Evolutionary conservation across 2,329 filamentous ascomycete genomes (phyloP), one percentile per base, ranked within the genome.

Genomic region (Laburnicola sp.): DNA sequence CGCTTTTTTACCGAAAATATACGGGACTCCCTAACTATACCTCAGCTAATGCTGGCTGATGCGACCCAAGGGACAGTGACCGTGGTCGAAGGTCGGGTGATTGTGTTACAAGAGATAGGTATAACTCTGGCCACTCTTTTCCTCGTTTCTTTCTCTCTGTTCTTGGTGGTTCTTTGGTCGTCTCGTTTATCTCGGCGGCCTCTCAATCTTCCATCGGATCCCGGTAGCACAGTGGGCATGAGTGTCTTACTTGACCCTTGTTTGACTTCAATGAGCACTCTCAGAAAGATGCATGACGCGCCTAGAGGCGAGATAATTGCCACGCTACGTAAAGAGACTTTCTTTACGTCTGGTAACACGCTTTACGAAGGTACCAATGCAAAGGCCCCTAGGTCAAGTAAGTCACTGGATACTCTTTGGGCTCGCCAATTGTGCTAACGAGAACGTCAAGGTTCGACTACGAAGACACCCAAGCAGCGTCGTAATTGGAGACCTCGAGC

Each of bases 1-100:
- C 54, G 62, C 3, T 53, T 63, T 23, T 59, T 62, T 4, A 51
- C 45, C 11, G 58, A 65, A 28, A 41, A 34, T 2, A 10, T 63
- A 2, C 55, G 49, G n/a, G 52, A 57, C 9, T 41, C 60, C 3
- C 28, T 63, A 8, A 43, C 25, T 7, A 21, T 34, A 9, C 28
- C 50, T 2, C 31, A 55, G 3, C 16, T 49, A 1, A 25, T 53
- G 22, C 21, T 52, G 22, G 23, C 16, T 2, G 28, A 42, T 11
- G 21, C 8, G 10, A 22, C 49, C 8, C 25, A 46, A 16, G 59
- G 57, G 30, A 37, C 47, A 21, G 31, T 25, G 9, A 47, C 38
- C 7, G 5, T 50, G 3, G 23, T 56, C 4, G 48, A 59, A 42
- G 35, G 45, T 4, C 46, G 62, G 38, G 51, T 63, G 4, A 32